A percentile compares a stretch with the other conserved stretches of the same genome.
Conservation (phyloP, 176 grass and related monocot genomes). For the Pharus latifolius region DNA sequence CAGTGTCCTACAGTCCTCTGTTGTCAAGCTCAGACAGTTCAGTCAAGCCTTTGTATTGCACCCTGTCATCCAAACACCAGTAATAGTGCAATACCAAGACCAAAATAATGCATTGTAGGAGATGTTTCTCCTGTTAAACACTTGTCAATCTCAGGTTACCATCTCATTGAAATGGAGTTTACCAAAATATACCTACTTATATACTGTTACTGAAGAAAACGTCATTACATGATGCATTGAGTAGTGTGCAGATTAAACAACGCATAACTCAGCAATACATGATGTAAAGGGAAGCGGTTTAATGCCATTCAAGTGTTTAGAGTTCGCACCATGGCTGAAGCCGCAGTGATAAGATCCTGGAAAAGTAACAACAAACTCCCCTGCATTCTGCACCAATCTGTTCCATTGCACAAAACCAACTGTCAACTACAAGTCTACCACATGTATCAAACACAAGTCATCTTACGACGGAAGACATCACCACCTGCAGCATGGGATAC, state of each 20-base stretch:
- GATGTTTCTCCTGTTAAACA: background rate
- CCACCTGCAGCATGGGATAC: slow-evolving; percentile 93
- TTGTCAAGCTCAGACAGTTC: background rate
- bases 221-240: too few species aligned
- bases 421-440: background rate
- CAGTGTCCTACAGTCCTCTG: background rate
- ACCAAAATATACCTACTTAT: background rate
- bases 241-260: background rate
- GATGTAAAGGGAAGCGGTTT: background rate
- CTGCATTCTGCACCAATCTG: slow-evolving; percentile 98
- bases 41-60: background rate
- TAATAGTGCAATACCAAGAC: background rate
- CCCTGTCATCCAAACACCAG: background rate
- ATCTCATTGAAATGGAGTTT: background rate
- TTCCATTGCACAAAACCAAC: background rate
- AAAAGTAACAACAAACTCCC: slow-evolving; percentile 96
- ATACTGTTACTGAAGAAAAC: background rate
- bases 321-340: slow-evolving; percentile 69
- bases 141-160: background rate
- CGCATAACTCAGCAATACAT: background rate
- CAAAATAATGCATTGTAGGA: too few species aligned
- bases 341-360: slow-evolving; percentile 85
- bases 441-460: background rate
- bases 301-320: background rate
- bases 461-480: background rate